These are phyloP conservation scores for Lactarius hatsudake DNA, from an alignment of 768 basidiomycete genomes.

Conservation along the genomic window DNA sequence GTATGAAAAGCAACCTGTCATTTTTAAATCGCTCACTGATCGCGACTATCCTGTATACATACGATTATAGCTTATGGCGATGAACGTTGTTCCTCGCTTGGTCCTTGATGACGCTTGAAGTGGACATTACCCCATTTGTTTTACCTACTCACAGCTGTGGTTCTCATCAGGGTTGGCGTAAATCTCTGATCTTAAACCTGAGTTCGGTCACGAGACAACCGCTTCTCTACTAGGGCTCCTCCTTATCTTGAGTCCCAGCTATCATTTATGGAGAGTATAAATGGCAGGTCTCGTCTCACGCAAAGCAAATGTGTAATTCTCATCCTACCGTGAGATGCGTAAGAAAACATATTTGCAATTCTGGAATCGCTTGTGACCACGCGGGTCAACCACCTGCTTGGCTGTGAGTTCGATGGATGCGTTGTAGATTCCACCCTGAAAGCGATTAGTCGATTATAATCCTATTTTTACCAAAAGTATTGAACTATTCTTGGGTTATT, in stretches of 20 bases:
- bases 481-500: too few species aligned
- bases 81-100: constrained; percentile 92
- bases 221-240: not conserved
- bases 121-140: not conserved
- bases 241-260: not conserved
- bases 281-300: constrained; percentile 1
- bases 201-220: not conserved
- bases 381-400: not conserved
- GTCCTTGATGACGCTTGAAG: constrained; percentile 74
- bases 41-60: not conserved
- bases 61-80: constrained; percentile 77
- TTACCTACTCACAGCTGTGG: not conserved
- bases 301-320: not conserved
- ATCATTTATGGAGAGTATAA: not conserved
- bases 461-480: too few species aligned
- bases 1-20: constrained; percentile 39
- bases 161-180: not conserved
- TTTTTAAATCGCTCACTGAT: constrained; percentile 9
- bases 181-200: not conserved
- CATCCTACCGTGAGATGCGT: not conserved
- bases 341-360: not conserved
- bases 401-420: not conserved
- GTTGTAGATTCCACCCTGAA: too few species aligned
- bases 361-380: not conserved
- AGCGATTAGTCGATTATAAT: too few species aligned